These are phyloP conservation scores for Toxoplasma gondii DNA, from an alignment of 169 alveolate genomes.

Conservation along the genomic window DNA sequence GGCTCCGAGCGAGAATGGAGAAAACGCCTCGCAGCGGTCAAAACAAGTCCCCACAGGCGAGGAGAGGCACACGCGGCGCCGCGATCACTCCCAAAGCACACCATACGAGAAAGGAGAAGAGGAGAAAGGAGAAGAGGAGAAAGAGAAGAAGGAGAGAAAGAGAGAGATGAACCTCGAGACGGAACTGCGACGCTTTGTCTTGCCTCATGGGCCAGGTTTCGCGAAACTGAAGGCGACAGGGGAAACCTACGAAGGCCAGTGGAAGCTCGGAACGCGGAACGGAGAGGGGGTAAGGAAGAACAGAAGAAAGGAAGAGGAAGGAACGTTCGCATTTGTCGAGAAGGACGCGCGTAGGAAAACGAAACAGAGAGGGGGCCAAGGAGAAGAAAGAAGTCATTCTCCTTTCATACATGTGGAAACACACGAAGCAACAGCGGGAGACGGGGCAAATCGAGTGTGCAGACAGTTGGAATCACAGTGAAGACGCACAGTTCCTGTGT, in stretches of 20 bases:
- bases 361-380: neutral
- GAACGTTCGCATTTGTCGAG: neutral
- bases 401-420: neutral
- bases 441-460: too few relatives aligned
- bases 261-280: constrained; percentile 69
- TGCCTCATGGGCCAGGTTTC: constrained; percentile 69
- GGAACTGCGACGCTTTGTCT: neutral
- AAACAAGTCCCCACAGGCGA: neutral
- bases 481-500: too few relatives aligned
- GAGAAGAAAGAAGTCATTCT: neutral
- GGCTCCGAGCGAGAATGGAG: neutral
- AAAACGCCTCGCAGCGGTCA: neutral
- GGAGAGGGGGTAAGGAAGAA: constrained; percentile 65
- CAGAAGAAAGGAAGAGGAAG: neutral
- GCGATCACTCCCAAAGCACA: neutral
- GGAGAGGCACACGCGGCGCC: neutral
- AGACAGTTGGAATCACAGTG: too few relatives aligned
- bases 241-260: constrained; percentile 70
- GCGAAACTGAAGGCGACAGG: constrained; percentile 55
- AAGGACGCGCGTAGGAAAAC: neutral
- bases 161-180: neutral
- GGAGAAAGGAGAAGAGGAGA: neutral
- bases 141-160: neutral
- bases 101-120: neutral
- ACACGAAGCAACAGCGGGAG: too few relatives aligned